phyloP scores from a whole-genome alignment of 129 eudicot genomes.

The Lonicera japonica region DNA sequence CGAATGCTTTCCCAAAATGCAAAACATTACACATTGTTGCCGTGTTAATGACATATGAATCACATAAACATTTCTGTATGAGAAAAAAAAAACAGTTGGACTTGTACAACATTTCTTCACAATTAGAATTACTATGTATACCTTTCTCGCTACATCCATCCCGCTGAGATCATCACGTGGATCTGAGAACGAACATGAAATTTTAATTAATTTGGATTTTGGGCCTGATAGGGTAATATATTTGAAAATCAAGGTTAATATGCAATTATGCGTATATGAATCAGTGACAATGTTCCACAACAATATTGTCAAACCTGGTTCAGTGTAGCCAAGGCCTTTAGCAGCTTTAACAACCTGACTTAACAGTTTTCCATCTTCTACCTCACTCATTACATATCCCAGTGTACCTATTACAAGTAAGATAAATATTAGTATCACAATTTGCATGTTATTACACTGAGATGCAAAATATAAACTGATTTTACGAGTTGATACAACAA shows the following conservation, averaged over 20 bases:
- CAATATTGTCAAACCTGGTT: slow-evolving; percentile 68
- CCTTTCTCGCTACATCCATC: slow-evolving; percentile 99
- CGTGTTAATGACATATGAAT: not conserved
- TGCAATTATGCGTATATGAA: not conserved
- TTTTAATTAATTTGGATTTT: slow-evolving; percentile 1
- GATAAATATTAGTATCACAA: slow-evolving; percentile 4
- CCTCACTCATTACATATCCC: slow-evolving; percentile 95
- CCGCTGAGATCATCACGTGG: slow-evolving; percentile 99
- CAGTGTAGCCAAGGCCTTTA: slow-evolving; percentile 82
- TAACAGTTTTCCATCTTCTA: slow-evolving; percentile 80
- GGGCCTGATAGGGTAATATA: no score
- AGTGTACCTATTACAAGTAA: slow-evolving; percentile 59
- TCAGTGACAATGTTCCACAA: slow-evolving; percentile 4
- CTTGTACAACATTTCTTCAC: not conserved
- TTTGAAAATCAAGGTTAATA: not conserved
- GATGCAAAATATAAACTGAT: not conserved
- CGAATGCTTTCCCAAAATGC: not conserved
- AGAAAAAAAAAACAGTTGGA: slow-evolving; percentile 1
- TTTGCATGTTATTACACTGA: slow-evolving; percentile 1
- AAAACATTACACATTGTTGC: not conserved
- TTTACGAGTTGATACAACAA: not conserved
- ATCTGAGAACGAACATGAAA: slow-evolving; percentile 41
- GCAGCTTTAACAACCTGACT: slow-evolving; percentile 91
- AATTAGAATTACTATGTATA: slow-evolving; percentile 19
- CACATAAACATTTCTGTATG: not conserved